Conservation (phyloP, 2,329 filamentous ascomycete genomes). For the Graphilbum sp. region DNA sequence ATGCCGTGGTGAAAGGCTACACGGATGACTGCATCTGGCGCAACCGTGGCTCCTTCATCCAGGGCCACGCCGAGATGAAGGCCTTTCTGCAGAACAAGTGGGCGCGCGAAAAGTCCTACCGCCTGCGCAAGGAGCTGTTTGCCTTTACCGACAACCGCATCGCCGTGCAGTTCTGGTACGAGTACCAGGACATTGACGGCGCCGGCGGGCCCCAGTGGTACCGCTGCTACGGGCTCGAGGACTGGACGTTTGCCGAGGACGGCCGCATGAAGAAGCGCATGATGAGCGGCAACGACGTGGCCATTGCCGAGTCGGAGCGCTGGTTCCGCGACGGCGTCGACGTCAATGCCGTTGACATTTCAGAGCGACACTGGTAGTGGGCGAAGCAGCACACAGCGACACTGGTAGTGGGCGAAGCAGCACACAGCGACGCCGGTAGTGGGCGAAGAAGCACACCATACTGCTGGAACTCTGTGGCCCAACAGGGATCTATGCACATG, state of each 20-base stretch:
- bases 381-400: too few species aligned
- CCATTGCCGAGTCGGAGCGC: slow-evolving; percentile 41
- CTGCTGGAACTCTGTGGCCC: too few species aligned
- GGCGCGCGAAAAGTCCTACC: slow-evolving; percentile 54
- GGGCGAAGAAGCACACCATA: too few species aligned
- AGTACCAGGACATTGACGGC: slow-evolving; percentile 45
- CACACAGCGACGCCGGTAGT: too few species aligned
- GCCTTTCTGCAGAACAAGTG: slow-evolving; percentile 58
- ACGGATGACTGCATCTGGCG: slow-evolving; percentile 66
- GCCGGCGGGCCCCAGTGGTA: slow-evolving; percentile 52
- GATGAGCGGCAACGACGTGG: slow-evolving; percentile 62
- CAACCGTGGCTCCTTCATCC: slow-evolving; percentile 55
- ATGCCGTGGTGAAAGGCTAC: slow-evolving; percentile 52
- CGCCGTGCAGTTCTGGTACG: slow-evolving; percentile 85
- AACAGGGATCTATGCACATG: too few species aligned
- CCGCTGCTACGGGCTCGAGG: slow-evolving; percentile 71
- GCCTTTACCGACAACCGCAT: slow-evolving; percentile 57
- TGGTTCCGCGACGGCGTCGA: slow-evolving; percentile 58
- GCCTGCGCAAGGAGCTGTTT: slow-evolving; percentile 70
- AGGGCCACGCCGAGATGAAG: slow-evolving; percentile 50
- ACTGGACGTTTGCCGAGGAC: slow-evolving; percentile 59
- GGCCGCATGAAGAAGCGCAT: slow-evolving; percentile 57
- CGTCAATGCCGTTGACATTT: slow-evolving; percentile 49
- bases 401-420: too few species aligned
- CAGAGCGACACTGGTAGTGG: slow-evolving; percentile 55